Percentiles rank a stretch among this genome's conserved stretches.
Evolutionary conservation across 83 land plant genomes (phyloP).

Genomic region (Picea abies): DNA sequence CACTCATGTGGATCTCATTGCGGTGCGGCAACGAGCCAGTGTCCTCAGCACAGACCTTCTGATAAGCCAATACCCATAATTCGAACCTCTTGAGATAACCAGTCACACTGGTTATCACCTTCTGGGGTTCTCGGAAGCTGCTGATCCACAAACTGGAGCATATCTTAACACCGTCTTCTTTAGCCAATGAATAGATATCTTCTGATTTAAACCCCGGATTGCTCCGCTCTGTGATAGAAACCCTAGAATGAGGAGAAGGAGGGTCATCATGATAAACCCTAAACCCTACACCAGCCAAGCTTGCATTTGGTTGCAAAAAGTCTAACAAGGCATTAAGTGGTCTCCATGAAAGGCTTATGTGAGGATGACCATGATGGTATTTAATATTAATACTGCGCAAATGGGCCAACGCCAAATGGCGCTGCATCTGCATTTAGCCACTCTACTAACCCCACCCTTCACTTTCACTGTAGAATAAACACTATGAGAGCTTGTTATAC

Average conservation of each 20-base stretch:
- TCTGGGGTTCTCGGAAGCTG: slow-evolving; percentile 43
- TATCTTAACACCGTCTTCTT: slow-evolving; percentile 25
- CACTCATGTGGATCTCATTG: slow-evolving; percentile 31
- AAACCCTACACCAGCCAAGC: background rate
- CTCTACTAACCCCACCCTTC: too few species aligned
- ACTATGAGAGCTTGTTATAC: too few species aligned
- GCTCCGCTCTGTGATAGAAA: background rate
- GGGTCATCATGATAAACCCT: background rate
- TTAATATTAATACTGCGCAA: too few species aligned
- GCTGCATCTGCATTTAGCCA: too few species aligned
- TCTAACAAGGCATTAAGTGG: too few species aligned
- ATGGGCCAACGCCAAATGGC: too few species aligned
- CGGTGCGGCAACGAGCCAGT: slow-evolving; percentile 56
- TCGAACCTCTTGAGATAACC: slow-evolving; percentile 47
- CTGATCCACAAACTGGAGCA: slow-evolving; percentile 34
- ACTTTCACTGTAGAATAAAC: too few species aligned
- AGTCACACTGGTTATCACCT: slow-evolving; percentile 39
- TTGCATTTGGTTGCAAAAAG: too few species aligned
- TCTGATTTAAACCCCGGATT: background rate
- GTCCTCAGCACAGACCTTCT: slow-evolving; percentile 70
- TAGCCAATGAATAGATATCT: slow-evolving; percentile 1
- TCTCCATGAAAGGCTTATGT: too few species aligned
- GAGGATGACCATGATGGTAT: too few species aligned
- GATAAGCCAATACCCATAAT: slow-evolving; percentile 78
- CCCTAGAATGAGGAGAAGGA: background rate